Evolutionary conservation across 1,284 basidiomycete genomes (phyloP), one percentile per base, ranked within the genome.

Genomic region (Bjerkandera adusta): DNA sequence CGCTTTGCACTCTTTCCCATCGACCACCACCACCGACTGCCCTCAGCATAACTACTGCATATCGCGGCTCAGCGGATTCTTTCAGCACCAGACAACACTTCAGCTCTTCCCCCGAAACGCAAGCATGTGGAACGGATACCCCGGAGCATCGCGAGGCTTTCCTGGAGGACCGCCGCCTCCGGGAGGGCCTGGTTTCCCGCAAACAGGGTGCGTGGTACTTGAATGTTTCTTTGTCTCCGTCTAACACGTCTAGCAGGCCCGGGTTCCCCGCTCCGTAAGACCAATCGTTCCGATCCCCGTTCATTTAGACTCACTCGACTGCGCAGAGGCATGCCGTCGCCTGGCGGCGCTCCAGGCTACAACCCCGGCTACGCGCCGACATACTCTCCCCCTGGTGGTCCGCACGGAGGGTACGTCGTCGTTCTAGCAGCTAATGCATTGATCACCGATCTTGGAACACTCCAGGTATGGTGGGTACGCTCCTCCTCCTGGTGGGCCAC

Each of bases 231-330:
- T 3, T 24, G 5, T 34, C 13, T 22, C 7, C 3, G 24, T 32
- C 30, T 30, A 30, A n/a, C 33, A 8, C 26, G 27, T 16, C 20
- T 27, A 3, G 13, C 35, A 54, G 53, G 6, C 38, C 39, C 29
- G 47, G 50, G 18, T 54, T 54, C 25, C 50, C 53, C 3, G 47
- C 53, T 22, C 50, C 53, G 53, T 54, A 33, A 20, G 50, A 45
- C 22, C 33, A 3, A 37, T 8, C 36, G 34, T 10, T 8, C 13
- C 37, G 3, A 10, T 12, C 3, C 39, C 11, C 15, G 18, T 15
- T 12, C 16, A 2, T 44, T 1, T 15, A 29, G 26, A 36, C 34
- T 37, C 15, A 21, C 33, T 10, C 34, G 22, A 36, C 30, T 34
- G 13, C 21, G 20, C 41, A 51, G 50, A 33, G 46, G 45, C 16